phyloP scores from a whole-genome alignment of 2,329 filamentous ascomycete genomes.

The Pestalotiopsis sp. region DNA sequence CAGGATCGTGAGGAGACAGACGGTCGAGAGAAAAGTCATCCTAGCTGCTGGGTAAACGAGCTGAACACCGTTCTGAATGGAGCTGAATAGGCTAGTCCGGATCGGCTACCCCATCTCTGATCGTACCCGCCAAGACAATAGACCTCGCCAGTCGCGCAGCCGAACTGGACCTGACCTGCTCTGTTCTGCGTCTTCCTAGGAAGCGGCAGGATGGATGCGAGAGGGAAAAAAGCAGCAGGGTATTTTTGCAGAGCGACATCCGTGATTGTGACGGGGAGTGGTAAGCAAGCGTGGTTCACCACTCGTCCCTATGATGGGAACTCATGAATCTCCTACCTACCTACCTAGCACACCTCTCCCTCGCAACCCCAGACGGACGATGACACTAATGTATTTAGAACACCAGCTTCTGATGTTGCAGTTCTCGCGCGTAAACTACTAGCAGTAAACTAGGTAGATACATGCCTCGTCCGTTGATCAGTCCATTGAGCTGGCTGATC shows the following conservation, averaged over 20 bases:
- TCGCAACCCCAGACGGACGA: no score
- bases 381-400: no score
- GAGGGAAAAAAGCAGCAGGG: neutral
- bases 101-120: constrained; percentile 11
- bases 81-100: constrained; percentile 8
- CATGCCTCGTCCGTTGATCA: neutral
- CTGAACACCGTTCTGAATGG: constrained; percentile 3
- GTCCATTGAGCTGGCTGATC: neutral
- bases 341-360: no score
- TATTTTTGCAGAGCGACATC: neutral
- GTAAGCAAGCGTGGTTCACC: neutral
- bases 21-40: no score
- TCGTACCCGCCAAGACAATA: constrained; percentile 12
- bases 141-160: constrained; percentile 1
- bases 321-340: no score
- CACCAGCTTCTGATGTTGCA: neutral
- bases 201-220: neutral
- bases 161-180: neutral
- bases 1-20: no score
- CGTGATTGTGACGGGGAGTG: neutral
- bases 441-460: neutral
- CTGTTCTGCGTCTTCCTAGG: neutral
- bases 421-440: neutral
- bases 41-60: neutral
- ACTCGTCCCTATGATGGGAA: neutral